Base-by-base conservation (phyloP, 2,329 filamentous ascomycete species). In the Malbranchea cinnamomea region DNA sequence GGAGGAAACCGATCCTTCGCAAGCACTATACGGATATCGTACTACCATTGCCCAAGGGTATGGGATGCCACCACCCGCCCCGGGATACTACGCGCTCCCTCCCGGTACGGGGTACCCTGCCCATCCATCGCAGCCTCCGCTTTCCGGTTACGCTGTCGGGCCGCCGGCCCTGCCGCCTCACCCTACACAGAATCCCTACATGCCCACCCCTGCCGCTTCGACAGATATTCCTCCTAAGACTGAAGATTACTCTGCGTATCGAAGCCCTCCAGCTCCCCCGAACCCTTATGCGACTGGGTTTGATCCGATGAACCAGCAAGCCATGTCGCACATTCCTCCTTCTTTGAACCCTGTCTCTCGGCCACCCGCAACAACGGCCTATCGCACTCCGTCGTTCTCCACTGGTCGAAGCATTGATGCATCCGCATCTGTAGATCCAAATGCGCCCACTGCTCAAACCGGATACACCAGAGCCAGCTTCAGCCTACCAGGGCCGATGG, bases 1-100 rank as follows among this genome's bases (percentile, higher is more conserved):
- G 23, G 53, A 47, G 30, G 38, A 51, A 11, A 47, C 46, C 19
- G 54, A 60, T 32, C 50, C 54, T 1, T 46, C 50, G 1, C 52
- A 58, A 33, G 34, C 41, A 6, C 26, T 54, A 2, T 62, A 60
- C 37, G 49, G 48, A 7, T 61, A 61, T 40, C 54, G 57, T 24
- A 49, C 48, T 23, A 43, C 56, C 39, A 46, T 55, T 34, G 41
- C 44, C 2, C 47, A 54, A 9, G 37, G 39, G 4, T 59, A 58
- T 35, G 38, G 40, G 17, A 51, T 58, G 34, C 49, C 49, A 3
- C 49, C 41, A 22, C 41, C 50, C 3, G 43, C 47, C 10, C 38
- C 46, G 3, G 52, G 54, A 9, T 57, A 53, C 38, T 58, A 55
- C 30, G 44, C 33, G 4, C 29, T 56, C 44, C 50, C 52, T 6